These are phyloP conservation scores for Rhypophila decipiens DNA, from an alignment of 495 filamentous ascomycete species.

Conservation along the genomic window DNA sequence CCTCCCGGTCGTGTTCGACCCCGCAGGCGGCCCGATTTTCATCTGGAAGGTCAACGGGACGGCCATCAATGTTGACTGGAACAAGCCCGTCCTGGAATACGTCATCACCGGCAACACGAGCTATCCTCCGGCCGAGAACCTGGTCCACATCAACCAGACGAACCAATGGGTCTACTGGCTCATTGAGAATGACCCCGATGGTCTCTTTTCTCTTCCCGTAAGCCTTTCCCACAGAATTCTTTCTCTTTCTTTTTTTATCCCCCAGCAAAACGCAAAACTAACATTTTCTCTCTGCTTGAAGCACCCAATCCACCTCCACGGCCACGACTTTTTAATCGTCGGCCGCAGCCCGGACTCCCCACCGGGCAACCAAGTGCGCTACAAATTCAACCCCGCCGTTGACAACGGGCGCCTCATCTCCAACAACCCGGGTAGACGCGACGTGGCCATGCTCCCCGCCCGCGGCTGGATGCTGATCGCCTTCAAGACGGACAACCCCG, in stretches of 20 bases:
- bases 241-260: background rate
- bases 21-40: constrained; percentile 19
- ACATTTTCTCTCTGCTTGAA: background rate
- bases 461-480: constrained; percentile 44
- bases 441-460: constrained; percentile 48
- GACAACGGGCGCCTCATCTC: constrained; percentile 27
- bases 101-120: constrained; percentile 29
- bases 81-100: constrained; percentile 32
- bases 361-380: constrained; percentile 10
- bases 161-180: constrained; percentile 48
- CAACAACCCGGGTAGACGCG: constrained; percentile 53
- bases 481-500: constrained; percentile 52
- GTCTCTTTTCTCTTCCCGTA: constrained; percentile 20
- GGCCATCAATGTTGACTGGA: constrained; percentile 37
- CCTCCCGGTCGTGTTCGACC: constrained; percentile 20
- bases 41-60: constrained; percentile 37
- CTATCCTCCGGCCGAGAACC: constrained; percentile 32
- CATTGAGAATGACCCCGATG: constrained; percentile 46
- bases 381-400: constrained; percentile 27
- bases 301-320: constrained; percentile 45
- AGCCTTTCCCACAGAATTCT: background rate
- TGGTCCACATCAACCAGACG: constrained; percentile 25
- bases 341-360: constrained; percentile 26
- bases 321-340: constrained; percentile 56
- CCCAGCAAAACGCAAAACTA: background rate